A percentile compares a stretch with the other conserved stretches of the same genome.
These are phyloP conservation scores for Rhodotorula sp. DNA, from an alignment of 1,284 basidiomycete genomes.

Conservation along the genomic window DNA sequence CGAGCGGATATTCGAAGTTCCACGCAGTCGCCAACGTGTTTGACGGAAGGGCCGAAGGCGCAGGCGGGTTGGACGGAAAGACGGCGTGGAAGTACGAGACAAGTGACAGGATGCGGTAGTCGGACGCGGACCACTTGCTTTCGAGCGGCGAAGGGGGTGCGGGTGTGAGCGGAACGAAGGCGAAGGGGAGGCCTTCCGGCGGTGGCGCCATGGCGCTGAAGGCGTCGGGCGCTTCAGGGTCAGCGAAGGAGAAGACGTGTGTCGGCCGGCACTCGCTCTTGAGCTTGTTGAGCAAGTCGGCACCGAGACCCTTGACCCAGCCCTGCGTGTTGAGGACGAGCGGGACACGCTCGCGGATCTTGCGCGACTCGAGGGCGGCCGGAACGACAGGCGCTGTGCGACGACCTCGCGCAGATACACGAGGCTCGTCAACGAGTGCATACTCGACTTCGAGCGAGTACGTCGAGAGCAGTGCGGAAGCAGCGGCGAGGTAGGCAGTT, in stretches of 20 bases:
- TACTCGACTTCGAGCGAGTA: constrained; percentile 72
- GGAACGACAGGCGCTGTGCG: not conserved
- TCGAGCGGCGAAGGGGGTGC: constrained; percentile 57
- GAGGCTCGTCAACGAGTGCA: constrained; percentile 46
- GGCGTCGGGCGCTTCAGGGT: constrained; percentile 14
- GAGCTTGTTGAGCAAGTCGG: constrained; percentile 71
- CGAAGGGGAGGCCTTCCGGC: not conserved
- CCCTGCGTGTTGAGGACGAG: constrained; percentile 95
- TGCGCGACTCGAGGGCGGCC: not conserved
- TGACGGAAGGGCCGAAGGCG: not conserved
- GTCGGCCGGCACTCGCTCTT: constrained; percentile 68
- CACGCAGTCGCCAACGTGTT: constrained; percentile 55
- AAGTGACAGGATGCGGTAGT: constrained; percentile 69
- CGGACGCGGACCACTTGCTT: constrained; percentile 58
- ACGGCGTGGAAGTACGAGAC: constrained; percentile 81
- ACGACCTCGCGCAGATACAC: not conserved
- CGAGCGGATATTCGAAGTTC: constrained; percentile 70
- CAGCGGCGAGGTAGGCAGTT: constrained; percentile 71
- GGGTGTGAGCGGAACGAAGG: constrained; percentile 46
- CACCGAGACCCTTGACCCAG: constrained; percentile 92
- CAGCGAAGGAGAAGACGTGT: constrained; percentile 62
- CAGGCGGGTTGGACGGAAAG: constrained; percentile 52
- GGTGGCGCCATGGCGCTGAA: constrained; percentile 10
- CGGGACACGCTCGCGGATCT: constrained; percentile 54
- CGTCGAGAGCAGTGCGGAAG: constrained; percentile 67